A percentile compares a stretch with the other conserved stretches of the same genome.
Evolutionary conservation across 1,139 yeast species (phyloP).

Genomic region (Pichia sp.): DNA sequence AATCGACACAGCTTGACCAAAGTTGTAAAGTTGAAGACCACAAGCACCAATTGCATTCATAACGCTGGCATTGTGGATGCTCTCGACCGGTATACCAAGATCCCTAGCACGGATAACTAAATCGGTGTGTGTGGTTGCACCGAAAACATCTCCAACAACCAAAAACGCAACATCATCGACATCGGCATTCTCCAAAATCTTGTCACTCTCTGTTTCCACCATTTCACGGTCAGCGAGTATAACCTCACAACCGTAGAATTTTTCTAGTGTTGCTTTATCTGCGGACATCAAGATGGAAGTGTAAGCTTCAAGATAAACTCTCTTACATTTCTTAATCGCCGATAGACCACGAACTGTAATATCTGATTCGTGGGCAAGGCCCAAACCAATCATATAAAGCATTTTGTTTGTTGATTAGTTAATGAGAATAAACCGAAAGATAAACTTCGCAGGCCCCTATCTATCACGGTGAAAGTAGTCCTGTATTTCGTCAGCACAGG

Average conservation of each 20-base stretch:
- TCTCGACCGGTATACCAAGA: constrained; percentile 66
- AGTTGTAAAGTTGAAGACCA: constrained; percentile 89
- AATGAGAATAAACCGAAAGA: too few relatives aligned
- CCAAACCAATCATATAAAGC: constrained; percentile 89
- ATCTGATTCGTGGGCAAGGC: constrained; percentile 82
- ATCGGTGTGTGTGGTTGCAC: constrained; percentile 98
- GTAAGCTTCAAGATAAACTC: constrained; percentile 92
- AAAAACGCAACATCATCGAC: constrained; percentile 82
- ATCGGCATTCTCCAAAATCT: constrained; percentile 69
- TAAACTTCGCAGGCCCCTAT: too few relatives aligned
- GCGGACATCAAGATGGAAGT: constrained; percentile 96
- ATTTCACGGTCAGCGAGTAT: constrained; percentile 90
- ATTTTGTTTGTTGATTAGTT: constrained; percentile 39
- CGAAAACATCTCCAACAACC: constrained; percentile 97
- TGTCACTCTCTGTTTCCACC: constrained; percentile 85
- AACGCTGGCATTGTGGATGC: constrained; percentile 91
- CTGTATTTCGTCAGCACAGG: too few relatives aligned
- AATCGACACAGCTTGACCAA: constrained; percentile 93
- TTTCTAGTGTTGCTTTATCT: constrained; percentile 56
- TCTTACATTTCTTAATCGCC: constrained; percentile 69
- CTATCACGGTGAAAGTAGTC: too few relatives aligned
- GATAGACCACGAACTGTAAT: constrained; percentile 94
- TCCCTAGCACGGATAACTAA: constrained; percentile 86
- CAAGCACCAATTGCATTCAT: constrained; percentile 99
- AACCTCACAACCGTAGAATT: constrained; percentile 78